These are phyloP conservation scores for Zygosaccharomyces lentus DNA, from an alignment of 805 yeast species.

Conservation along the genomic window DNA sequence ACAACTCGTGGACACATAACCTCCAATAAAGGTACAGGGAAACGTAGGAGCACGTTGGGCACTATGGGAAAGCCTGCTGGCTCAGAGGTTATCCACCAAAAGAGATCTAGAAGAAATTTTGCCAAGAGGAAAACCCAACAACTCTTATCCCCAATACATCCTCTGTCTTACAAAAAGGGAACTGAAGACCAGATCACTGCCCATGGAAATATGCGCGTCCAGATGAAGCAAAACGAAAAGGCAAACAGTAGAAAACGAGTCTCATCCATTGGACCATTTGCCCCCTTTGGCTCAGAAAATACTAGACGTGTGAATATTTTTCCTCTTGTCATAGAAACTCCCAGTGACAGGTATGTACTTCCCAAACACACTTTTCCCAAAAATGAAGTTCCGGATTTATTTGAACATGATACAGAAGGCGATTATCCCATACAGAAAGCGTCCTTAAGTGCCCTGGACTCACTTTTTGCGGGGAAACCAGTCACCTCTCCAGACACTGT, in stretches of 20 bases:
- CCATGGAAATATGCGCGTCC: background rate
- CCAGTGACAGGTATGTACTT: conserved; percentile 19
- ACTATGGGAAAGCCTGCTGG: background rate
- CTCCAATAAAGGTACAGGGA: background rate
- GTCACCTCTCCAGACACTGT: conserved; percentile 20
- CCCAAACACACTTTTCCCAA: background rate
- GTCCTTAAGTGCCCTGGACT: conserved; percentile 11
- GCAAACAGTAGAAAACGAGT: background rate
- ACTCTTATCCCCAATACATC: background rate
- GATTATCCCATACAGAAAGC: background rate
- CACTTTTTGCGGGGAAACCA: conserved; percentile 12
- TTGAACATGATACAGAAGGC: background rate
- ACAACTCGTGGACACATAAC: background rate
- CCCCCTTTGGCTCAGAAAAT: background rate
- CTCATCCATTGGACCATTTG: background rate
- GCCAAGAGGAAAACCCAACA: background rate
- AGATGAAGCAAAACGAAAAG: background rate
- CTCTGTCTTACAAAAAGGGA: background rate
- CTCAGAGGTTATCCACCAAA: background rate
- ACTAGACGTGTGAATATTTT: conserved; percentile 21
- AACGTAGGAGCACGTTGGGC: background rate
- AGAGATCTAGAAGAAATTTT: background rate
- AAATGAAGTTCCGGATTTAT: background rate
- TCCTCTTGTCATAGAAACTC: conserved; percentile 28
- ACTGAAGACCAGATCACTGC: background rate